These are phyloP conservation scores for Alternaria triticina DNA, from an alignment of 2,329 filamentous ascomycete species.

Conservation along the genomic window DNA sequence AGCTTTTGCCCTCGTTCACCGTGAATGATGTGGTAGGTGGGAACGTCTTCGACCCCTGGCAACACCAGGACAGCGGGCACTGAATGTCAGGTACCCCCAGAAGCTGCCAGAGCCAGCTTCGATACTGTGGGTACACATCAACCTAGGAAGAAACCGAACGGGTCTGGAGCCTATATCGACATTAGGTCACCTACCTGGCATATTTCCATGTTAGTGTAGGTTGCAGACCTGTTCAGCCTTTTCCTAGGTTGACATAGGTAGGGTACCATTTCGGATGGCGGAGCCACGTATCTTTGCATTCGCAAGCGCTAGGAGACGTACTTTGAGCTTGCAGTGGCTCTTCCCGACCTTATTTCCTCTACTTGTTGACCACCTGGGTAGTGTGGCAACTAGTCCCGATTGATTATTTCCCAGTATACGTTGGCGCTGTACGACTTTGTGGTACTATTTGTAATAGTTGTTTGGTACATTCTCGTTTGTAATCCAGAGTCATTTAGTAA, in stretches of 20 bases:
- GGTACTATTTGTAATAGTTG: neutral
- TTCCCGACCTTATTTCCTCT: neutral
- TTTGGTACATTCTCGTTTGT: neutral
- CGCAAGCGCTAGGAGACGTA: neutral
- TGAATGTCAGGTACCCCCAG: neutral
- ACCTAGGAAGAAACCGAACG: neutral
- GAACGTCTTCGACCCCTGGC: constrained; percentile 1
- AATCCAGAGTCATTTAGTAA: neutral
- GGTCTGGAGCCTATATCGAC: neutral
- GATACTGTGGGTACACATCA: neutral
- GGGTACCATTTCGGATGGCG: neutral
- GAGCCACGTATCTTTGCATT: neutral
- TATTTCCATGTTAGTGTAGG: neutral
- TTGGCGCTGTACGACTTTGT: neutral
- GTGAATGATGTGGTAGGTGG: neutral
- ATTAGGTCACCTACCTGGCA: neutral
- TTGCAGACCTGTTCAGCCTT: neutral
- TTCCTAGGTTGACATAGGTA: too few species aligned
- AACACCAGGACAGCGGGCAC: neutral
- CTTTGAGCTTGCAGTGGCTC: neutral
- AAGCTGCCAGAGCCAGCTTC: neutral
- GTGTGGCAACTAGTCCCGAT: neutral
- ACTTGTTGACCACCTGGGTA: neutral
- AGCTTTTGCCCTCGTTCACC: neutral
- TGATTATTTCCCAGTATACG: neutral